Evolutionary conservation across 257 asterid genomes (phyloP).

Genomic region (Paulownia fortunei): DNA sequence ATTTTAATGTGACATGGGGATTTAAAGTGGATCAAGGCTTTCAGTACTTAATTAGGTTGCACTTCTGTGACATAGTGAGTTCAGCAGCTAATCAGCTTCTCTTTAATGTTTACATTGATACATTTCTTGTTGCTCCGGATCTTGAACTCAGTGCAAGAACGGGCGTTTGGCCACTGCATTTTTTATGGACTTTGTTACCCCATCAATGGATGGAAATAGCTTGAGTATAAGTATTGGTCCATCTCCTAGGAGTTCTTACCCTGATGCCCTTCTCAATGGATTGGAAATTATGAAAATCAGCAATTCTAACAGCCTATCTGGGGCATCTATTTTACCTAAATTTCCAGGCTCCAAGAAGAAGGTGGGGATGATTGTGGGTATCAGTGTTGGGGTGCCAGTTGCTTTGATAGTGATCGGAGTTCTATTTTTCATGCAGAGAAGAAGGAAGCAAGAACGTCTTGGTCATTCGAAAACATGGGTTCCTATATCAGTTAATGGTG

Average conservation of each 20-base stretch:
- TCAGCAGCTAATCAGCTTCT: slow-evolving; percentile 50
- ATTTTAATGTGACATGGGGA: slow-evolving; percentile 74
- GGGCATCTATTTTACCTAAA: slow-evolving; percentile 30
- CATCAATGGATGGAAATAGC: slow-evolving; percentile 33
- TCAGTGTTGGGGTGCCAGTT: slow-evolving; percentile 45
- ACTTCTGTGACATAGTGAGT: slow-evolving; percentile 86
- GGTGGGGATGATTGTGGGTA: slow-evolving; percentile 59
- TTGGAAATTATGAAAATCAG: slow-evolving; percentile 79
- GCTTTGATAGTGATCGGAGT: slow-evolving; percentile 43
- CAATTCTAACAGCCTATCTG: slow-evolving; percentile 56
- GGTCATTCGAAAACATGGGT: slow-evolving; percentile 75
- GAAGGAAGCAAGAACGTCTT: slow-evolving; percentile 48
- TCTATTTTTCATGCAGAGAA: slow-evolving; percentile 42
- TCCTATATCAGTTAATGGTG: slow-evolving; percentile 66
- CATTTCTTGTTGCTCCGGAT: slow-evolving; percentile 49
- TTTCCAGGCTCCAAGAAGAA: slow-evolving; percentile 46
- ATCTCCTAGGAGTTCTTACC: slow-evolving; percentile 44
- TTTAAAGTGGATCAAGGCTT: slow-evolving; percentile 64
- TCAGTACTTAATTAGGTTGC: slow-evolving; percentile 68
- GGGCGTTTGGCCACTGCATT: slow-evolving; percentile 60
- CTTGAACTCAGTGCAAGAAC: slow-evolving; percentile 47
- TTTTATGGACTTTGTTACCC: slow-evolving; percentile 64
- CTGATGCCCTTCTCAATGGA: slow-evolving; percentile 72
- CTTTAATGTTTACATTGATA: slow-evolving; percentile 61
- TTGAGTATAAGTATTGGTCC: slow-evolving; percentile 76